These are phyloP conservation scores for Solanum chilense DNA, from an alignment of 257 asterid species.

Conservation along the genomic window DNA sequence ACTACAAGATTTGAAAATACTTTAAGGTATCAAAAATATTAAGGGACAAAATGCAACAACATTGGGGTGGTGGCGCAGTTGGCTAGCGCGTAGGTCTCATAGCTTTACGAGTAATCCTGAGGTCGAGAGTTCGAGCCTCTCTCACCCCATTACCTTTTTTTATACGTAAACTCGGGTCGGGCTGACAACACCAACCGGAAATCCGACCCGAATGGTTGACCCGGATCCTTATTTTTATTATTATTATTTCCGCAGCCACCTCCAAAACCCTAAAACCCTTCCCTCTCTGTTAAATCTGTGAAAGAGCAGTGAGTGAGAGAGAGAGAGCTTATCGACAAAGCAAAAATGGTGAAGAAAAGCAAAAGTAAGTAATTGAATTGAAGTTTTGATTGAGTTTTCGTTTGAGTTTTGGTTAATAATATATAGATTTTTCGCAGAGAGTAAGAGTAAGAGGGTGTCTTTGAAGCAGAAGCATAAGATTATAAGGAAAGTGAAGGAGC, in stretches of 20 bases:
- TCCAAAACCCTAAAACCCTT: neutral
- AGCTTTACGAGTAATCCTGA: slow-evolving; percentile 18
- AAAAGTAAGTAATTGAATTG: slow-evolving; percentile 32
- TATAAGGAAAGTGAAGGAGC: slow-evolving; percentile 75
- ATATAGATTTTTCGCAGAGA: slow-evolving; percentile 23
- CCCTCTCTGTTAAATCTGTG: neutral
- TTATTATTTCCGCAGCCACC: neutral
- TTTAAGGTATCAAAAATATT: too few relatives aligned
- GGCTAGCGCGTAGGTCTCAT: slow-evolving; percentile 99
- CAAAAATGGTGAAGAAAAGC: slow-evolving; percentile 70
- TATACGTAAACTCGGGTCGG: neutral
- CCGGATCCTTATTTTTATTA: neutral
- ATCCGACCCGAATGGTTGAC: neutral
- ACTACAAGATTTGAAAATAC: neutral
- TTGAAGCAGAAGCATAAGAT: slow-evolving; percentile 80
- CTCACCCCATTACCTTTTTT: neutral
- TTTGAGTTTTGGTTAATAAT: neutral
- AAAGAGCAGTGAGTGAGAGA: neutral
- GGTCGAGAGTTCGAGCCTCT: neutral
- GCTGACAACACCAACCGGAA: neutral
- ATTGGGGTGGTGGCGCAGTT: slow-evolving; percentile 97
- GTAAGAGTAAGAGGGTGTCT: slow-evolving; percentile 90
- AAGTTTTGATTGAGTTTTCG: neutral
- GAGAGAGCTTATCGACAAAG: neutral
- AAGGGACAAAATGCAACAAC: neutral